Evolutionary conservation across 305 asterid species (phyloP).

Genomic region (Fraxinus angustifolia): DNA sequence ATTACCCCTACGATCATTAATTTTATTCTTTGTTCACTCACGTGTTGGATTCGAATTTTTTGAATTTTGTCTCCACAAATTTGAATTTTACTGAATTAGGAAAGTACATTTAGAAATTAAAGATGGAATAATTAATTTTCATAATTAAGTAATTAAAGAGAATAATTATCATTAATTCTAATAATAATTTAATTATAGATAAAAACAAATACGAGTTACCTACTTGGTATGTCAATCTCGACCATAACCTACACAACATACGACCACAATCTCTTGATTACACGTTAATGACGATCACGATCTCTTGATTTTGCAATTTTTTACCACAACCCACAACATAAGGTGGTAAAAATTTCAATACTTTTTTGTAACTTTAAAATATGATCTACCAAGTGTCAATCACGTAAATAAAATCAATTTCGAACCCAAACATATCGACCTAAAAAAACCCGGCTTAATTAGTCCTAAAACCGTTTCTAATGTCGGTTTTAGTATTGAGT

Average conservation of each 20-base stretch:
- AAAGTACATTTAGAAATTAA: background rate
- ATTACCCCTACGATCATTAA: background rate
- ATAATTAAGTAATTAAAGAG: background rate
- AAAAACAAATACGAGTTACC: background rate
- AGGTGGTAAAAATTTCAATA: background rate
- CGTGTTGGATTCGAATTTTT: background rate
- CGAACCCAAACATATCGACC: background rate
- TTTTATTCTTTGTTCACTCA: background rate
- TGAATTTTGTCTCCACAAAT: background rate
- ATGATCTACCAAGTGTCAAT: background rate
- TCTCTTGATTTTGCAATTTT: background rate
- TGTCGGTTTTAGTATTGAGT: slow-evolving; percentile 27
- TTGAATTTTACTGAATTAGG: background rate
- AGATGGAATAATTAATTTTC: background rate
- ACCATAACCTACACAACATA: background rate
- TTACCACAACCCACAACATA: background rate
- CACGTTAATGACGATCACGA: background rate
- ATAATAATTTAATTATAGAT: background rate
- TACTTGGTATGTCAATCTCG: background rate
- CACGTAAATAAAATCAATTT: background rate
- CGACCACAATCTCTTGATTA: background rate
- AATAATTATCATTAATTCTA: background rate
- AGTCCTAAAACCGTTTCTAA: background rate
- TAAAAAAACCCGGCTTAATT: background rate
- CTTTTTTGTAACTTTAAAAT: background rate